These are phyloP conservation scores for Byssothecium circinans DNA, from an alignment of 2,329 filamentous ascomycete genomes.

Conservation along the genomic window DNA sequence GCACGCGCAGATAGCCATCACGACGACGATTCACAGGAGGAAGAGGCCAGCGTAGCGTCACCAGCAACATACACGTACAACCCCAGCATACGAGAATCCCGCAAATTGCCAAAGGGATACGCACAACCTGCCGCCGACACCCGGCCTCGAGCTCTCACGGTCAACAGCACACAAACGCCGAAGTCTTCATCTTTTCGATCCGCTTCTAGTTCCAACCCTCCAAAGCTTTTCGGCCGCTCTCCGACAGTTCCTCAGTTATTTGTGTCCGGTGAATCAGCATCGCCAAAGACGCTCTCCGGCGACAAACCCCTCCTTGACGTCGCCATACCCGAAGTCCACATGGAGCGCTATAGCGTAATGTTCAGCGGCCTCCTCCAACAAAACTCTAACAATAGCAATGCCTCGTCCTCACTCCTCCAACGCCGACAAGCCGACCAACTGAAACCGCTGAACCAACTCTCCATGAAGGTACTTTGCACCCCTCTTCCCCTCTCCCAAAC, in stretches of 20 bases:
- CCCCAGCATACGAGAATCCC: constrained; percentile 32
- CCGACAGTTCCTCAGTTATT: constrained; percentile 22
- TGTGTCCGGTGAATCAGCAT: constrained; percentile 14
- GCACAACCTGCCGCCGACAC: constrained; percentile 20
- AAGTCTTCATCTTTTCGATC: constrained; percentile 19
- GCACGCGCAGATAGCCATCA: constrained; percentile 37
- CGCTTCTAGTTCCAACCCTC: constrained; percentile 16
- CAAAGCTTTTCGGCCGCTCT: constrained; percentile 10
- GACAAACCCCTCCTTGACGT: constrained; percentile 61
- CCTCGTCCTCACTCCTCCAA: constrained; percentile 32
- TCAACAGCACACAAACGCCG: constrained; percentile 10
- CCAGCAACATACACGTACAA: constrained; percentile 37
- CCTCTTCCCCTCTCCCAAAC: background rate
- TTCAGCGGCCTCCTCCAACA: constrained; percentile 72
- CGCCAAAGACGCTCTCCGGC: constrained; percentile 5
- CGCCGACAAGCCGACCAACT: constrained; percentile 41
- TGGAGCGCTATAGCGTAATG: constrained; percentile 95
- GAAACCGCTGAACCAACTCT: constrained; percentile 37
- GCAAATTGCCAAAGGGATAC: constrained; percentile 25
- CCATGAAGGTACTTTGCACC: constrained; percentile 32
- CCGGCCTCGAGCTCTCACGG: constrained; percentile 24
- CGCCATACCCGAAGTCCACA: constrained; percentile 74
- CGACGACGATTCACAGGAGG: constrained; percentile 29
- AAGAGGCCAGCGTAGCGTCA: constrained; percentile 20
- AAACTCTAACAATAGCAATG: constrained; percentile 1